Conservation (phyloP, 768 basidiomycete species). For the Amanita rimosa region DNA sequence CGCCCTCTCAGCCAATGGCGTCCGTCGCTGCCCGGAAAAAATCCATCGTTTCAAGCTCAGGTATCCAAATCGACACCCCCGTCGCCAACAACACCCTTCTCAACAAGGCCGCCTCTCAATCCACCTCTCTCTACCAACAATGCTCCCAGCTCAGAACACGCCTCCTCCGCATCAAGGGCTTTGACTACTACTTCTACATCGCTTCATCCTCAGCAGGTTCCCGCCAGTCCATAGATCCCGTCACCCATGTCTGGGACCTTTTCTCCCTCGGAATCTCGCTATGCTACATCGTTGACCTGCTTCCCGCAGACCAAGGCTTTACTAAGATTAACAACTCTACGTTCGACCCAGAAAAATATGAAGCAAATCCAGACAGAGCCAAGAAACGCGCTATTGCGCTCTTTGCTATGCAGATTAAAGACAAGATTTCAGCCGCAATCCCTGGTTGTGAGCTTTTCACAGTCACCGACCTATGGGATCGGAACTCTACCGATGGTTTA, state of each 20-base stretch:
- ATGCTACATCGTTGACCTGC: conserved; percentile 92
- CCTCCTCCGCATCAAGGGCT: conserved; percentile 69
- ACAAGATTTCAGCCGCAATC: conserved; percentile 46
- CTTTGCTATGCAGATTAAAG: conserved; percentile 82
- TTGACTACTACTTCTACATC: conserved; percentile 57
- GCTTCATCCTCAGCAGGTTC: conserved; percentile 40
- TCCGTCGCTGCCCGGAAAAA: conserved; percentile 67
- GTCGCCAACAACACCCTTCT: conserved; percentile 76
- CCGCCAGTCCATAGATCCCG: conserved; percentile 80
- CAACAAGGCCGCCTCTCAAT: conserved; percentile 83
- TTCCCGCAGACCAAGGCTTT: conserved; percentile 54
- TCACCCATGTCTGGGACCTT: conserved; percentile 89
- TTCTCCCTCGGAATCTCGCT: conserved; percentile 90
- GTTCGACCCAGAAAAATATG: conserved; percentile 54
- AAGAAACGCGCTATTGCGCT: conserved; percentile 87
- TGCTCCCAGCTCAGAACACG: conserved; percentile 69
- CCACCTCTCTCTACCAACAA: conserved; percentile 87
- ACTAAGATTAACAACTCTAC: conserved; percentile 50
- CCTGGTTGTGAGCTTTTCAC: conserved; percentile 75
- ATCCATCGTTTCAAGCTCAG: conserved; percentile 56
- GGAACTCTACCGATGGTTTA: conserved; percentile 86
- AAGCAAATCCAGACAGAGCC: conserved; percentile 64
- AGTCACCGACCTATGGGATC: conserved; percentile 83
- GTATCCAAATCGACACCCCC: conserved; percentile 62
- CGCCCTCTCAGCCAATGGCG: conserved; percentile 28